Base-by-base conservation (phyloP, 768 basidiomycete genomes). In the Grammothele lineata region DNA sequence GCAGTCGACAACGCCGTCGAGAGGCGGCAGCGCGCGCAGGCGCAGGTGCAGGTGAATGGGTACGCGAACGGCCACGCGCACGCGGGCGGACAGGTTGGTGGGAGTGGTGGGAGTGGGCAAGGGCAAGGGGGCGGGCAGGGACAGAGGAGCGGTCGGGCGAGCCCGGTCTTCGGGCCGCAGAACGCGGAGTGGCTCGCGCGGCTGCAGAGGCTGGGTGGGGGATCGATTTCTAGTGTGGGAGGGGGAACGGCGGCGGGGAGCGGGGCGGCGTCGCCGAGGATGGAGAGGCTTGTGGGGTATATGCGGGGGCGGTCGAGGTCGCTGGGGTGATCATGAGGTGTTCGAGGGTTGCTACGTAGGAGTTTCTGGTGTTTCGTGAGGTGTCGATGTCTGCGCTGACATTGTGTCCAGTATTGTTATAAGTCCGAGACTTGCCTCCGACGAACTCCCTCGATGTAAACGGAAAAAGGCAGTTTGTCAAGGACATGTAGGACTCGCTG, bases 1-100 rank as follows among this genome's bases (percentile, higher is more conserved):
- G 56, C 56, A 37, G 40, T 56, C 24, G 52, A 55, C 25, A 42
- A 37, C 17, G 57, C 50, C 7, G 40, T 57, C 3, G 53, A 48
- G 46, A 35, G 45, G 19, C n/a, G 21, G 54, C 19, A 36, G 40
- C 27, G 18, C 5, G 42, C 32, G 33, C 32, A 24, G 23, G 41
- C 19, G 39, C 15, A 7, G 35, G 35, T 8, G 9, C 30, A 15
- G n/a, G 26, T 14, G 49, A 45, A 41, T 14, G 47, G 35, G 40
- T 9, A 10, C 7, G 48, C 24, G 43, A 37, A 23, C 11, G 40
- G 47, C 27, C 2, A 17, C 35, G 35, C 15, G 35, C 12, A 9
- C 18, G 18, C 18, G 35, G 18, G 15, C 30, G 30, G 30, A 32
- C n/a, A n/a, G n/a, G n/a, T n/a, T n/a, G n/a, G n/a, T n/a, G n/a